These are phyloP conservation scores for Buddleja alternifolia DNA, from an alignment of 257 asterid species.

Conservation along the genomic window DNA sequence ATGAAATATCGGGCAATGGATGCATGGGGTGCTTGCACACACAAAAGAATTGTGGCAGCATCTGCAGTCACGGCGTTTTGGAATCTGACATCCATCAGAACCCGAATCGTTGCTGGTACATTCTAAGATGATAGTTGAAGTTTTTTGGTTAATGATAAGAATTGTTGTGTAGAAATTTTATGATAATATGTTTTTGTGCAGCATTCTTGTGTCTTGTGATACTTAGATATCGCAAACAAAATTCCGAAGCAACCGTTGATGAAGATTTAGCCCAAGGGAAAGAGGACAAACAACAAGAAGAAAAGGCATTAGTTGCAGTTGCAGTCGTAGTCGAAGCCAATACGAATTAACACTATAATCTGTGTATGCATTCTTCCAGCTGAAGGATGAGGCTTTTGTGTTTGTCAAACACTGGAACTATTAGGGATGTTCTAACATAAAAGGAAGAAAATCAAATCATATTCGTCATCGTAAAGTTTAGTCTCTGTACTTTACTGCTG, in stretches of 20 bases:
- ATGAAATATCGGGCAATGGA: conserved; percentile 49
- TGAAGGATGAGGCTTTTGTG: not conserved
- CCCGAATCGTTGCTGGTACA: conserved; percentile 83
- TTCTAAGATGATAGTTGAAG: no score
- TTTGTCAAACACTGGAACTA: not conserved
- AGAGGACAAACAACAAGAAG: conserved; percentile 39
- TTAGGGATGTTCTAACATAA: not conserved
- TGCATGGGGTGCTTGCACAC: conserved; percentile 81
- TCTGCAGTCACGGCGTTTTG: conserved; percentile 78
- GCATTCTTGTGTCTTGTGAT: conserved; percentile 82
- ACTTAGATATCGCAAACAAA: conserved; percentile 69
- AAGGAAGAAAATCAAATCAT: no score
- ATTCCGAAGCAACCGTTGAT: conserved; percentile 36
- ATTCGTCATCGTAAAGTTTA: no score
- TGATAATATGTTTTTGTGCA: conserved; percentile 44
- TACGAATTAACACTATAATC: conserved; percentile 18
- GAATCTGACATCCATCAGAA: conserved; percentile 77
- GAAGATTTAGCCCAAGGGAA: conserved; percentile 32
- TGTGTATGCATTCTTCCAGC: not conserved
- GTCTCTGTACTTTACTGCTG: no score
- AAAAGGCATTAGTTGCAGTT: conserved; percentile 56
- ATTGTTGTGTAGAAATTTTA: not conserved
- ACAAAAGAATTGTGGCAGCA: conserved; percentile 75
- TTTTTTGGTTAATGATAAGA: not conserved
- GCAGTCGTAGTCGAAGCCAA: conserved; percentile 41